Base-by-base conservation (phyloP, 2,329 filamentous ascomycete species). In the Botryotinia calthae region DNA sequence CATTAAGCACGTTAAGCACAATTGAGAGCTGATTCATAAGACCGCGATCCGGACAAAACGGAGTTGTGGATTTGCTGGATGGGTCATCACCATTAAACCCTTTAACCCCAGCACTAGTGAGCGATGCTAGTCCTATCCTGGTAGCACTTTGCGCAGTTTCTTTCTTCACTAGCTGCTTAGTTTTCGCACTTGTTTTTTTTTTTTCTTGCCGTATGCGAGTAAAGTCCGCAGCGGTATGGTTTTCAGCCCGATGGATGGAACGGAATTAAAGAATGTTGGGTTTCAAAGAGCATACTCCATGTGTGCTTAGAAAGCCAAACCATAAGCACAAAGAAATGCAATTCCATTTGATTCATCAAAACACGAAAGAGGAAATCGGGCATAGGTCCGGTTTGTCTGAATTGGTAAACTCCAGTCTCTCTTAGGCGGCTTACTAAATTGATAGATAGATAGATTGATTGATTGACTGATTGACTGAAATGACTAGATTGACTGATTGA, bases 11-110 rank as follows among this genome's bases (percentile, higher is more conserved):
- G 37, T n/a, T 37, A 61, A 37, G 58, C 58, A 61, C 58, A 37
- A 51, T n/a, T 61, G 34, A 61, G 68, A 37, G 59, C 56, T 70
- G 71, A 69, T 74, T 72, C 64, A 59, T 70, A 72, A 66, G 51
- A 72, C 71, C 71, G 71, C 66, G 56, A 69, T 67, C 58, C 71
- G 63, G 71, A 51, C 63, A 62, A 64, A 59, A 70, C 46, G 64
- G 62, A 61, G 70, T 66, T 71, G 70, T 66, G 67, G 67, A 62
- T 48, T 42, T 42, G 2, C 37, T 69, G 8, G 65, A 28, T 56
- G 65, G 65, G 65, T 48, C 67, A 70, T 61, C 48, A n/a, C 12
- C 48, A 54, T 54, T 54, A 54, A 51, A n/a, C 48, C 48, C 48
- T 54, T n/a, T 42, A 48, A 25, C 54, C 54, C 67, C 67, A 70